Evolutionary conservation across 2,329 filamentous ascomycete genomes (phyloP).

Genomic region (Fusarium palustre): DNA sequence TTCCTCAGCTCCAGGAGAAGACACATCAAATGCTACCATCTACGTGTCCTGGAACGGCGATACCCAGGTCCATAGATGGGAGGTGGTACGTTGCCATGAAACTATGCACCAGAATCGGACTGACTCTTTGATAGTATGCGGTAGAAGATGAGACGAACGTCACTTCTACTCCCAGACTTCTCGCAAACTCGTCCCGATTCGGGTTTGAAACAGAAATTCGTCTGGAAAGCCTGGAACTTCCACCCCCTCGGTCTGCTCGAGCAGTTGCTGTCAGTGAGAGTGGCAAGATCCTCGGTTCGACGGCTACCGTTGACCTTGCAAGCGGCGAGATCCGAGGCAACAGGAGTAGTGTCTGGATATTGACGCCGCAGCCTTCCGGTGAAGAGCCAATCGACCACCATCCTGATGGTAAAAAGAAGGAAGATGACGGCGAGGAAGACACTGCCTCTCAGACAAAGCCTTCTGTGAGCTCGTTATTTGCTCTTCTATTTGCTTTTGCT

Average conservation of each 20-base stretch:
- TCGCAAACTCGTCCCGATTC: conserved; percentile 38
- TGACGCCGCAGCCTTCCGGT: conserved; percentile 10
- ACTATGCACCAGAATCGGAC: neutral
- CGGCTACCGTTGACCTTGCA: conserved; percentile 34
- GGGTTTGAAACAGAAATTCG: conserved; percentile 40
- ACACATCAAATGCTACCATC: conserved; percentile 26
- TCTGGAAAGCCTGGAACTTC: neutral
- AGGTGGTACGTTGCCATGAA: conserved; percentile 32
- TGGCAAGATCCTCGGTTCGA: conserved; percentile 37
- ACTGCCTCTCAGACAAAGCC: conserved; percentile 13
- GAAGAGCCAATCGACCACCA: neutral
- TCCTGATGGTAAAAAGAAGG: neutral
- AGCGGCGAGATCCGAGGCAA: conserved; percentile 38
- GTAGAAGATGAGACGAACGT: conserved; percentile 34
- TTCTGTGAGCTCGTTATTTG: conserved; percentile 9
- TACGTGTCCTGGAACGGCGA: conserved; percentile 48
- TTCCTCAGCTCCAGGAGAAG: conserved; percentile 14
- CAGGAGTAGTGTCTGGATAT: conserved; percentile 38
- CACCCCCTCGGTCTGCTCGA: conserved; percentile 28
- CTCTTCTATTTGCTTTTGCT: conserved; percentile 22
- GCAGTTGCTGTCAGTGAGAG: conserved; percentile 33
- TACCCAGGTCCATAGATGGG: conserved; percentile 41
- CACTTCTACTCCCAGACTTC: conserved; percentile 18
- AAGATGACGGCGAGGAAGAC: conserved; percentile 23
- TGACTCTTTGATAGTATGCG: conserved; percentile 29